phyloP scores from a whole-genome alignment of 176 grass and related monocot genomes.

The Zoysia pacifica region DNA sequence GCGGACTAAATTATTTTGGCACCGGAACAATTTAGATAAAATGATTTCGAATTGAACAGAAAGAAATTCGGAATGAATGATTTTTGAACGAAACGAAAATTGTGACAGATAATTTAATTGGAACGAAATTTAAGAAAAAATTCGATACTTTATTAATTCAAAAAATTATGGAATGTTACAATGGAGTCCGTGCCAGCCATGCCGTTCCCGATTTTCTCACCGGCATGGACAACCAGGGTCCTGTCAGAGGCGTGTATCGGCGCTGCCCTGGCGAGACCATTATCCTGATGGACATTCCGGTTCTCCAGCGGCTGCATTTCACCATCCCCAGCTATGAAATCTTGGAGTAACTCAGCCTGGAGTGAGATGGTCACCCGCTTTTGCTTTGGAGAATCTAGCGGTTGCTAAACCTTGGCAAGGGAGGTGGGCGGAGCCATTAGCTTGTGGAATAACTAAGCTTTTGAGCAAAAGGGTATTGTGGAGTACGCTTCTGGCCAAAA shows the following conservation, averaged over 20 bases:
- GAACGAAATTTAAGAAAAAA: too few species aligned
- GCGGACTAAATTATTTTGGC: too few species aligned
- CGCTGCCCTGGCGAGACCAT: neutral
- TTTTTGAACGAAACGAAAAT: too few species aligned
- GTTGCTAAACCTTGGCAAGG: neutral
- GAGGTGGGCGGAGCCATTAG: too few species aligned
- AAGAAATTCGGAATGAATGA: too few species aligned
- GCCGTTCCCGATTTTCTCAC: slow-evolving; percentile 50
- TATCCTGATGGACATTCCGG: neutral
- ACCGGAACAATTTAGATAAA: too few species aligned
- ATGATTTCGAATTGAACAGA: too few species aligned
- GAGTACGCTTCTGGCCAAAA: too few species aligned
- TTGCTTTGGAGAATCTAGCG: neutral
- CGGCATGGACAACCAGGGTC: slow-evolving; percentile 79
- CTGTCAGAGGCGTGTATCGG: slow-evolving; percentile 46
- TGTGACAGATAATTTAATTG: too few species aligned
- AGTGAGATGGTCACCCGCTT: neutral
- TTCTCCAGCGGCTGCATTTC: neutral
- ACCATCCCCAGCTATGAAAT: neutral
- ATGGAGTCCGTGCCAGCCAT: slow-evolving; percentile 51
- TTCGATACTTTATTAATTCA: too few species aligned
- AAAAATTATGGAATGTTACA: neutral
- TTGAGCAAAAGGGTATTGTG: too few species aligned
- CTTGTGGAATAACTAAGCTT: too few species aligned
- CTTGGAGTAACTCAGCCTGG: neutral